Evolutionary conservation across 108 stramenopile genomes (phyloP), one percentile per base, ranked within the genome.

Genomic region (Nitzschia sp.): DNA sequence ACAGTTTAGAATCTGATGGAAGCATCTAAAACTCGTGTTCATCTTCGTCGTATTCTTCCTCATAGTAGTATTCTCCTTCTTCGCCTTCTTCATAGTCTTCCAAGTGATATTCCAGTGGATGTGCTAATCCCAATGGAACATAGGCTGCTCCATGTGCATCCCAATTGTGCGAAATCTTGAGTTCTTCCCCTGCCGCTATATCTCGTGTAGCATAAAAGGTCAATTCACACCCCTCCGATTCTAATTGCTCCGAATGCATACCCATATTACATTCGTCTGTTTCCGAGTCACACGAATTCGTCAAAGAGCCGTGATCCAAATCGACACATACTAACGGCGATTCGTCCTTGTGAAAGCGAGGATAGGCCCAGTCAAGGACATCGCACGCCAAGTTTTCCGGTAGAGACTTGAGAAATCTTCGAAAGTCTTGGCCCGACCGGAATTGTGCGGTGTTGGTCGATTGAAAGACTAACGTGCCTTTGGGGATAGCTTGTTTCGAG

Each of bases 351-450:
- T 30, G 30, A 23, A 53, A 27, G 2, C 65, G 48, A 9, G 57
- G 32, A 32, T 55, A 72, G 9, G 71, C n/a, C 71, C 71, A 72
- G 4, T 46, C n/a, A n/a, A 72, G 38, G 32, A 64, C 47, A 55
- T 72, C 62, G 29, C 71, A 72, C 9, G 63, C 71, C 24, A 64
- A 25, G 3, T 63, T 8, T 42, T 64, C 31, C 2, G 71, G 49
- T 25, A 72, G 54, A 18, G 33, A 31, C 9, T 28, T 30, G 8
- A 72, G 13, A 38, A 54, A 72, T 2, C 30, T 21, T 29, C 71
- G 48, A 29, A 34, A 72, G 19, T 63, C 63, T 18, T 55, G 5
- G 13, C 54, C 62, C 3, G 33, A 23, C 33, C 17, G 17, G 33
- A 72, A 72, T 0, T 32, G 27, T 2, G 54, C 71, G 13, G 51